Conservation (phyloP, 1,284 basidiomycete genomes). For the Paramarasmius palmivorus region DNA sequence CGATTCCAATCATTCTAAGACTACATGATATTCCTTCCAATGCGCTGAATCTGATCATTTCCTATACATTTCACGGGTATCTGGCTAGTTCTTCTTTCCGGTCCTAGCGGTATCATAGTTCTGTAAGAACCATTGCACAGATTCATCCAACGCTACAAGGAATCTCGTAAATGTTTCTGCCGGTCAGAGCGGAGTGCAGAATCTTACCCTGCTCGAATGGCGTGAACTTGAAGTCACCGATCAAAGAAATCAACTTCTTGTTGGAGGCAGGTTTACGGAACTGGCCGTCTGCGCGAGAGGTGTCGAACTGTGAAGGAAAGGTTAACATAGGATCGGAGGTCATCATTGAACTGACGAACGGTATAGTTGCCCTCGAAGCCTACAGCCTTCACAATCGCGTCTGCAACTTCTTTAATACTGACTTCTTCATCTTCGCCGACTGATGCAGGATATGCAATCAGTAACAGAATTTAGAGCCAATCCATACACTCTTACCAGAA, state of each 20-base stretch:
- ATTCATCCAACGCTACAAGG: conserved; percentile 60
- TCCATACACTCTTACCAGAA: conserved; percentile 51
- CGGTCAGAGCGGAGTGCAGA: conserved; percentile 6
- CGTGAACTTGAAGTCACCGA: conserved; percentile 82
- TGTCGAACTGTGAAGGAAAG: conserved; percentile 54
- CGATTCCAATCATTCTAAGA: too few species aligned
- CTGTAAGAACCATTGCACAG: conserved; percentile 78
- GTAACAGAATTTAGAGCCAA: neutral
- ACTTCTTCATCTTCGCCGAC: conserved; percentile 90
- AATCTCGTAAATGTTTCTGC: neutral
- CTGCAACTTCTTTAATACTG: conserved; percentile 82
- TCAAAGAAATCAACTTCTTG: conserved; percentile 70
- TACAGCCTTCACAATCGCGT: conserved; percentile 80
- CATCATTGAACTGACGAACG: conserved; percentile 35
- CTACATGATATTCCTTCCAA: too few species aligned
- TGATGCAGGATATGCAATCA: conserved; percentile 26
- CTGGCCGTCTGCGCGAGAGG: conserved; percentile 78
- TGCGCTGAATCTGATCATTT: too few species aligned
- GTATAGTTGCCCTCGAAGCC: conserved; percentile 73
- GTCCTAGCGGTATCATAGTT: conserved; percentile 71
- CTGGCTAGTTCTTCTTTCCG: conserved; percentile 30
- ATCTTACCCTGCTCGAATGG: conserved; percentile 74
- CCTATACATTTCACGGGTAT: too few species aligned
- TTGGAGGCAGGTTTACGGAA: conserved; percentile 95
- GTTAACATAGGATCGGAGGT: neutral